A percentile compares a stretch with the other conserved stretches of the same genome.
These are phyloP conservation scores for Schoenoplectus tabernaemontani DNA, from an alignment of 202 grass and related monocot genomes.

Conservation along the genomic window DNA sequence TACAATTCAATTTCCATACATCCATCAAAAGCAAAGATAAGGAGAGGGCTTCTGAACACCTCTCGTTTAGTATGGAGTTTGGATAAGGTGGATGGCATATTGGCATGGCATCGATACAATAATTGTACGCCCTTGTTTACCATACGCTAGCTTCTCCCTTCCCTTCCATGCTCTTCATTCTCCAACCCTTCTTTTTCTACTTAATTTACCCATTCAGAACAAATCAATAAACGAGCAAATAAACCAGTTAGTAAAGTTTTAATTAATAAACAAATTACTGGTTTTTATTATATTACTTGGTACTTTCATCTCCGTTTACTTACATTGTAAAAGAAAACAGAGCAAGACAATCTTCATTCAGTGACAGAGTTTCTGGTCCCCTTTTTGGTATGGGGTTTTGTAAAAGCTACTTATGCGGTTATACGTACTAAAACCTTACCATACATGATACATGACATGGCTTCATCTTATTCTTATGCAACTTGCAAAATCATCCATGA, in stretches of 20 bases:
- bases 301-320: too few species aligned
- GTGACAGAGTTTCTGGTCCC: background rate
- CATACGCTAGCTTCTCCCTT: background rate
- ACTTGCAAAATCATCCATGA: background rate
- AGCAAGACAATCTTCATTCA: background rate
- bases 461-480: background rate
- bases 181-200: background rate
- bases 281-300: too few species aligned
- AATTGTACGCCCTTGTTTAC: background rate
- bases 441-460: background rate
- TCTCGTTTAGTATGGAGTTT: background rate
- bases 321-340: background rate
- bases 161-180: background rate
- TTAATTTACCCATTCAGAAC: too few species aligned
- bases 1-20: background rate
- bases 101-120: background rate
- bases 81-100: background rate
- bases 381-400: background rate
- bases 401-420: background rate
- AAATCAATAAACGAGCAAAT: too few species aligned
- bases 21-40: background rate
- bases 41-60: background rate
- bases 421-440: background rate
- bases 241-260: too few species aligned
- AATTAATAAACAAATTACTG: too few species aligned